Percentiles rank a stretch among this genome's conserved stretches.
Conservation (phyloP, 169 alveolate genomes). For the Eimeria praecox region DNA sequence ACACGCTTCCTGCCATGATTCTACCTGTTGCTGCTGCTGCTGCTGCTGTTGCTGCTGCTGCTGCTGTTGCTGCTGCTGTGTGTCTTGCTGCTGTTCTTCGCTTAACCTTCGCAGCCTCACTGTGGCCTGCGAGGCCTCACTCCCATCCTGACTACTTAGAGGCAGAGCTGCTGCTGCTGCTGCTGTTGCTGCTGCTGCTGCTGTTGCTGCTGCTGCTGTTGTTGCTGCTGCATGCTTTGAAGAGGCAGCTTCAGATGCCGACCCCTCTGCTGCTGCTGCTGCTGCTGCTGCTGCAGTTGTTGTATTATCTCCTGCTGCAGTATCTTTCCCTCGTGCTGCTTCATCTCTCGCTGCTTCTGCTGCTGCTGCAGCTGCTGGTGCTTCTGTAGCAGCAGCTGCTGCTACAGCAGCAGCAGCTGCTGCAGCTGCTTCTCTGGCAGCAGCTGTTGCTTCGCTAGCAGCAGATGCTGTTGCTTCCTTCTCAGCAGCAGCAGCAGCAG, state of each 20-base stretch:
- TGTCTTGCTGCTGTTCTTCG: constrained; percentile 1
- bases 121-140: constrained; percentile 10
- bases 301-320: background rate
- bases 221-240: background rate
- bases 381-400: background rate
- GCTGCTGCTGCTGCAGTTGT: background rate
- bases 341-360: background rate
- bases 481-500: background rate
- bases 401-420: background rate
- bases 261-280: background rate
- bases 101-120: background rate
- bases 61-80: background rate
- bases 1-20: background rate
- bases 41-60: constrained; percentile 54
- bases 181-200: constrained; percentile 28
- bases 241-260: background rate
- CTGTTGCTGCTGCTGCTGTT: background rate
- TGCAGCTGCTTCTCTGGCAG: background rate
- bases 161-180: constrained; percentile 39
- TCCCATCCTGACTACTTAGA: constrained; percentile 9
- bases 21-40: constrained; percentile 18
- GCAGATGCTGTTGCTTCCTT: background rate
- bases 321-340: no score
- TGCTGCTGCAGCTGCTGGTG: background rate
- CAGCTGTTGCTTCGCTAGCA: background rate